phyloP scores from a whole-genome alignment of 164 flowering plant genomes.

The Akebia trifoliata region DNA sequence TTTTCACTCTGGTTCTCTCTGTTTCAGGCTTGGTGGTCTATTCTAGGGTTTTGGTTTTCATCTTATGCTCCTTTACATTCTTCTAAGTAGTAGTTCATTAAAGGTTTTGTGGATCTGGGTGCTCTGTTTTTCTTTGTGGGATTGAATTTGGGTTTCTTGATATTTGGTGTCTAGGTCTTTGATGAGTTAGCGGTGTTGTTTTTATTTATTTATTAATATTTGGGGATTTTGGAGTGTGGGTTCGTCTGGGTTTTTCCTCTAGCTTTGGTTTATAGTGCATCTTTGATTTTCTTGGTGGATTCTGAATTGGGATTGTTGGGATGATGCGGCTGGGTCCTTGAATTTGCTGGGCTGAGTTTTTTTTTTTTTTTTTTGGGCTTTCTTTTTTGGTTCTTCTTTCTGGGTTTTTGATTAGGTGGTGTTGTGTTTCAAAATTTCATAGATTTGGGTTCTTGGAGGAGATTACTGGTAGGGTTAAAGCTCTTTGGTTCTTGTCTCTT shows the following conservation, averaged over 20 bases:
- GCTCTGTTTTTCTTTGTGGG: not conserved
- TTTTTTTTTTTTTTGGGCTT: too few species aligned
- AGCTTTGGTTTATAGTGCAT: too few species aligned
- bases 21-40: too few species aligned
- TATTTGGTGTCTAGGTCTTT: constrained; percentile 5
- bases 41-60: too few species aligned
- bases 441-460: not conserved
- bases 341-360: too few species aligned
- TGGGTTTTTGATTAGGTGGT: too few species aligned
- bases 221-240: not conserved
- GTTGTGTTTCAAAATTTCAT: too few species aligned
- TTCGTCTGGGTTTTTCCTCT: not conserved
- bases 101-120: not conserved
- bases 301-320: too few species aligned
- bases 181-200: not conserved
- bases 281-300: too few species aligned
- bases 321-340: too few species aligned
- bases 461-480: not conserved
- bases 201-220: too few species aligned
- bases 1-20: not conserved
- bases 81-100: not conserved
- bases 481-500: not conserved
- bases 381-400: too few species aligned
- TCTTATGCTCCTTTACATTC: not conserved
- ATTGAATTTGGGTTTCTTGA: constrained; percentile 1